Conservation (phyloP, 1,284 basidiomycete genomes). For the Taiwanofungus camphoratus region DNA sequence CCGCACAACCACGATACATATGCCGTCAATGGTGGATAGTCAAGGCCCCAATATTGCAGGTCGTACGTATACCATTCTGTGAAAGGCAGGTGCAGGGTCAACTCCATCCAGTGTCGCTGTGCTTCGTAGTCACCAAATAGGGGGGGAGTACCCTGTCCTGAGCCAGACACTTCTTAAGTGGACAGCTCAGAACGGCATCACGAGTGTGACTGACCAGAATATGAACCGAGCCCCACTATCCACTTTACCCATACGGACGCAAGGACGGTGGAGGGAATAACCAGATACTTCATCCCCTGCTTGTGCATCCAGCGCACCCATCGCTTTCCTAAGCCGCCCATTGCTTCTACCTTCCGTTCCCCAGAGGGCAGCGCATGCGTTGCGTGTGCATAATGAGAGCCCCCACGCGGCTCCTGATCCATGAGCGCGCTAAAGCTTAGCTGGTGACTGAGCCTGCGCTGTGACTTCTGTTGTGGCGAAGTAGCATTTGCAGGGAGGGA, state of each 20-base stretch:
- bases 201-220: slow-evolving; percentile 61
- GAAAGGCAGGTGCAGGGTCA: slow-evolving; percentile 72
- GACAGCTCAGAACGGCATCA: neutral
- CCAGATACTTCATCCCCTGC: slow-evolving; percentile 51
- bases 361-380: slow-evolving; percentile 6
- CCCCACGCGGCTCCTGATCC: slow-evolving; percentile 25
- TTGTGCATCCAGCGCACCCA: slow-evolving; percentile 78
- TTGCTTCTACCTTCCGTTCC: slow-evolving; percentile 20
- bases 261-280: slow-evolving; percentile 48
- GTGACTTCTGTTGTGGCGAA: slow-evolving; percentile 13
- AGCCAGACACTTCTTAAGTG: slow-evolving; percentile 1
- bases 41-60: slow-evolving; percentile 86
- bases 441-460: slow-evolving; percentile 14
- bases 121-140: slow-evolving; percentile 93
- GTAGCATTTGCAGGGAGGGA: slow-evolving; percentile 7
- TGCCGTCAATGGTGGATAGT: slow-evolving; percentile 90
- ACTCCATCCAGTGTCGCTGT: slow-evolving; percentile 92
- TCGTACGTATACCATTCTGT: slow-evolving; percentile 85
- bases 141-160: slow-evolving; percentile 68
- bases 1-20: slow-evolving; percentile 83
- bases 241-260: slow-evolving; percentile 57
- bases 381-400: slow-evolving; percentile 16
- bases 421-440: slow-evolving; percentile 34
- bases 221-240: slow-evolving; percentile 68
- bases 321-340: slow-evolving; percentile 46